Evolutionary conservation across 495 filamentous ascomycete species (phyloP).

Genomic region (Xylaria venustula): DNA sequence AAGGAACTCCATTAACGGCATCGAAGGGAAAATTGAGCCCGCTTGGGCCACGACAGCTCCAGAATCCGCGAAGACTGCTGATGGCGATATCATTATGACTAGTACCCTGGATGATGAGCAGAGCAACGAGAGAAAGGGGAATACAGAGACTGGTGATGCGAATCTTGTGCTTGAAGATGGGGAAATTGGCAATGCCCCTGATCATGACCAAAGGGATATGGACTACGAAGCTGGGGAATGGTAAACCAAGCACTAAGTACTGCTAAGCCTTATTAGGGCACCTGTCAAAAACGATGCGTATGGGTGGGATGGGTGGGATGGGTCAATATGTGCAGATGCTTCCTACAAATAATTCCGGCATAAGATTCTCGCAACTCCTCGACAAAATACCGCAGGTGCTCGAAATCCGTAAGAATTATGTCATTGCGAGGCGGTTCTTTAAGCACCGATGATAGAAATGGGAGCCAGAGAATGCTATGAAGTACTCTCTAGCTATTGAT

Average conservation of each 20-base stretch:
- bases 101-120: slow-evolving; percentile 14
- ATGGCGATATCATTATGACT: slow-evolving; percentile 11
- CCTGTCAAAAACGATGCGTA: not conserved
- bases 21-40: slow-evolving; percentile 71
- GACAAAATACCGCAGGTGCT: too few species aligned
- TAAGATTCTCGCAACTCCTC: too few species aligned
- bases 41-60: slow-evolving; percentile 59
- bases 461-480: too few species aligned
- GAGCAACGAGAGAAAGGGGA: slow-evolving; percentile 8
- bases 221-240: slow-evolving; percentile 30
- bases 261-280: too few species aligned
- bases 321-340: too few species aligned
- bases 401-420: too few species aligned
- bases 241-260: slow-evolving; percentile 6
- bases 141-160: not conserved
- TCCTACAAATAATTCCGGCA: too few species aligned
- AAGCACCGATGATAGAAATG: too few species aligned
- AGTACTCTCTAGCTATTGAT: too few species aligned
- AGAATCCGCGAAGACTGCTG: slow-evolving; percentile 6
- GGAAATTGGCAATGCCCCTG: slow-evolving; percentile 18
- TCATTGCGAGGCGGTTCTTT: too few species aligned
- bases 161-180: slow-evolving; percentile 23
- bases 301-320: too few species aligned
- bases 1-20: slow-evolving; percentile 62
- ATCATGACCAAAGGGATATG: slow-evolving; percentile 29